Evolutionary conservation across 129 eudicot genomes (phyloP).

Genomic region (Calendula officinalis): DNA sequence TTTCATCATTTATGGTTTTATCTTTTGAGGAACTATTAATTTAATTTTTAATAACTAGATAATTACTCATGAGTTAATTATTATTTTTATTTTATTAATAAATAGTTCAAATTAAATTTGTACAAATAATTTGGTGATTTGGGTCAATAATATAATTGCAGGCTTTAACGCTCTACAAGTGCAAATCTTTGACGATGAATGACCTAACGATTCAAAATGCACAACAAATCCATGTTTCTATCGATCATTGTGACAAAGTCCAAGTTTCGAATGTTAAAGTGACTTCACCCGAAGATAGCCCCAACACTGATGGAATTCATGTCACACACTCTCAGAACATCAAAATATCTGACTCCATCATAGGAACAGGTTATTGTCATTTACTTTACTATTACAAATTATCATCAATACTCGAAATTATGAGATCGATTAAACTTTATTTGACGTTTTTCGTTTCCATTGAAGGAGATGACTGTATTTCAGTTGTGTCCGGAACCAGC

Average conservation of each 20-base stretch:
- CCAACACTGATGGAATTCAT: constrained; percentile 94
- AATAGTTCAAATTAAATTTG: too few relatives aligned
- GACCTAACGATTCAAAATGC: constrained; percentile 55
- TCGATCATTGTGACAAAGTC: constrained; percentile 55
- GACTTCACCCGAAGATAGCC: constrained; percentile 66
- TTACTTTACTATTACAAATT: not conserved
- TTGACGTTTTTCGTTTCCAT: not conserved
- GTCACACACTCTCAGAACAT: constrained; percentile 57
- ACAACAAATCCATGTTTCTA: constrained; percentile 69
- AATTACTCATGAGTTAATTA: not conserved
- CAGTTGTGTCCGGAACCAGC: constrained; percentile 65
- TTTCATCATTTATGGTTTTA: not conserved
- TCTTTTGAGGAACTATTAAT: not conserved
- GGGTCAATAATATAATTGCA: constrained; percentile 16
- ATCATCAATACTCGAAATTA: not conserved
- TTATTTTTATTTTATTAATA: too few relatives aligned
- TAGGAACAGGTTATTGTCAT: constrained; percentile 60
- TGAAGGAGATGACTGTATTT: constrained; percentile 66
- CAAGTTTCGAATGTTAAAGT: constrained; percentile 46
- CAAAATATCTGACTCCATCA: constrained; percentile 34
- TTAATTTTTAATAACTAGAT: not conserved
- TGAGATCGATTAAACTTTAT: not conserved
- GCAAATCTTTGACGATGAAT: constrained; percentile 51
- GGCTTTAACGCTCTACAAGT: constrained; percentile 74
- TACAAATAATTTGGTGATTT: too few relatives aligned